These are phyloP conservation scores for Penicillium sp. DNA, from an alignment of 2,329 filamentous ascomycete species.

Conservation along the genomic window DNA sequence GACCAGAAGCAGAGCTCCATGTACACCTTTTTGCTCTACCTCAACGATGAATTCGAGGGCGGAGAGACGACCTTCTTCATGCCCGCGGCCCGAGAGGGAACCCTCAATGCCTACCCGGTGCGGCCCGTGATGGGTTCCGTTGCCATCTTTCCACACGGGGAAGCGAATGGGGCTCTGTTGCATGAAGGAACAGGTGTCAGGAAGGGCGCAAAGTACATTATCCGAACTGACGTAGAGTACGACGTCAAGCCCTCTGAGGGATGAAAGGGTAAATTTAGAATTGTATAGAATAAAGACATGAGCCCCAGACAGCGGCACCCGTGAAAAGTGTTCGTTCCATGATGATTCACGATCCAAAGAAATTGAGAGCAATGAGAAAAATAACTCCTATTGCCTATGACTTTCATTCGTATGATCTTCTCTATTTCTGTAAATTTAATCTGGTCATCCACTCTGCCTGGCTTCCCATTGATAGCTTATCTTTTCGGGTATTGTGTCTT, in stretches of 20 bases:
- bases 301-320: not conserved
- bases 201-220: constrained; percentile 70
- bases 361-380: not conserved
- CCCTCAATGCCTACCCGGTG: constrained; percentile 70
- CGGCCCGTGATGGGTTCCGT: constrained; percentile 70
- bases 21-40: constrained; percentile 70
- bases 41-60: constrained; percentile 72
- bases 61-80: constrained; percentile 74
- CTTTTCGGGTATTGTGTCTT: not conserved
- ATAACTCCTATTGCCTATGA: not conserved
- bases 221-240: constrained; percentile 72
- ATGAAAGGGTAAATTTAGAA: constrained; percentile 1
- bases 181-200: constrained; percentile 73
- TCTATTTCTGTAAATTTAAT: not conserved
- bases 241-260: constrained; percentile 53
- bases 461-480: not conserved
- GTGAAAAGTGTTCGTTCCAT: not conserved
- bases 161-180: constrained; percentile 65
- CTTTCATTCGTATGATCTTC: not conserved
- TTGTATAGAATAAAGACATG: not conserved
- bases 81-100: constrained; percentile 65
- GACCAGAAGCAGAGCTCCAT: constrained; percentile 66
- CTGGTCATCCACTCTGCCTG: not conserved
- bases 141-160: constrained; percentile 71
- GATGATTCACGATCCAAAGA: constrained; percentile 3